Base-by-base conservation (phyloP, 1,284 basidiomycete genomes). In the Pascua sp. region DNA sequence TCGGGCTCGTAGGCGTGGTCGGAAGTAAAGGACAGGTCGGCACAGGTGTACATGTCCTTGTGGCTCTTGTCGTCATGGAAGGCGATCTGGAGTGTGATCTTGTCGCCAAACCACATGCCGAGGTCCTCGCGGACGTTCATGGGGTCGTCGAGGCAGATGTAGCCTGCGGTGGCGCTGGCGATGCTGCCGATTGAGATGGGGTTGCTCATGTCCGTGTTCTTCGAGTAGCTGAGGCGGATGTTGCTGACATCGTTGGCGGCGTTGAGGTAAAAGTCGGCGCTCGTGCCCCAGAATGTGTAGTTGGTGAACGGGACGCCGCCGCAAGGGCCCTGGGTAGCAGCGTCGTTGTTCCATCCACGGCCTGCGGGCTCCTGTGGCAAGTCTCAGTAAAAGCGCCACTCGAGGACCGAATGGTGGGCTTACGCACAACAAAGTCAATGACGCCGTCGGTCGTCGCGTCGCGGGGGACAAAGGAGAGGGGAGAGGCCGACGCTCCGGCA, bases 81-180 rank as follows among this genome's bases (percentile, higher is more conserved):
- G 37, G 36, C 15, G 16, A 52, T 16, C 51, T 52, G 51, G 5
- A 55, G 32, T 11, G 53, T 49, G 47, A 55, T 18, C 36, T 45
- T 42, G 42, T 45, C 47, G 16, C 24, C 18, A n/a, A 17, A 41
- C 42, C n/a, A 11, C 12, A 55, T n/a, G 37, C 47, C 47, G 32
- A 52, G n/a, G 24, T 43, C 45, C 17, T 15, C 39, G 38, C 10
- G 12, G 17, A 47, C 41, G 39, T 42, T 24, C 13, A 53, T 18
- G 17, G 47, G 47, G 52, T 47, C 40, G 52, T 53, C 46, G 11
- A 53, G 43, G 36, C 51, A 52, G 10, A 52, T 52, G 11, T 39
- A 38, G 5, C 51, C 51, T 9, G 43, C 51, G 13, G 43, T 46
- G 37, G 51, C 51, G 17, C 39, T 44, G 10, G 45, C 37, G 43